These are phyloP conservation scores for Fraxinus dipetala DNA, from an alignment of 305 asterid species.

Conservation along the genomic window DNA sequence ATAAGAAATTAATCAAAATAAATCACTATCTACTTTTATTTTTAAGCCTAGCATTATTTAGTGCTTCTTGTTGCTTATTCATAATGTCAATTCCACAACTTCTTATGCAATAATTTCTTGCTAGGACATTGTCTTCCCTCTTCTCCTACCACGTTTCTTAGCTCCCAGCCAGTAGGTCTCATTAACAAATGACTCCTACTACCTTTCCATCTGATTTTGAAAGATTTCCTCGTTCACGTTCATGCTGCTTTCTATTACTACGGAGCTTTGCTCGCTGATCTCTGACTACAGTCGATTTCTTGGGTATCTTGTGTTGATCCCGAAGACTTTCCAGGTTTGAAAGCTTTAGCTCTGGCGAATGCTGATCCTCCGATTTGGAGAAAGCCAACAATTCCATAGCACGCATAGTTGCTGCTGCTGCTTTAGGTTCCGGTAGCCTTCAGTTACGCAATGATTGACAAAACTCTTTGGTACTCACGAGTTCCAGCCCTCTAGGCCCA, in stretches of 20 bases:
- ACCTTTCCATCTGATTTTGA: slow-evolving; percentile 12
- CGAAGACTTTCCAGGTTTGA: neutral
- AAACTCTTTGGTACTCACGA: slow-evolving; percentile 6
- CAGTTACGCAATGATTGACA: slow-evolving; percentile 14
- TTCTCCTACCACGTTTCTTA: slow-evolving; percentile 12
- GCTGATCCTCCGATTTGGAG: neutral
- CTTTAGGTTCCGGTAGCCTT: slow-evolving; percentile 21
- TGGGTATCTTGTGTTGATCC: slow-evolving; percentile 3
- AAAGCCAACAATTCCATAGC: neutral
- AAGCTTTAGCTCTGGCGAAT: slow-evolving; percentile 5
- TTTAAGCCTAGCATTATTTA: neutral
- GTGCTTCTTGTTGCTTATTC: neutral
- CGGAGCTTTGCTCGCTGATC: slow-evolving; percentile 3
- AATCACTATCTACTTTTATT: neutral
- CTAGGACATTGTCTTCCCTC: slow-evolving; percentile 17
- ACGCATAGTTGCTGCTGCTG: neutral
- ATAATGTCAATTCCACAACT: neutral
- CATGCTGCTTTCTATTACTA: slow-evolving; percentile 2
- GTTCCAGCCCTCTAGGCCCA: slow-evolving; percentile 13
- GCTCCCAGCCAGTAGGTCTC: neutral
- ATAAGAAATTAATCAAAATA: neutral
- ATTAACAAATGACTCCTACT: neutral
- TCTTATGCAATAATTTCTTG: neutral
- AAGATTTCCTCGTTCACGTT: neutral
- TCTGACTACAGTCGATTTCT: slow-evolving; percentile 6